Evolutionary conservation across 495 filamentous ascomycete species (phyloP), one percentile per base, ranked within the genome.

Genomic region (Aspergillus affinis): DNA sequence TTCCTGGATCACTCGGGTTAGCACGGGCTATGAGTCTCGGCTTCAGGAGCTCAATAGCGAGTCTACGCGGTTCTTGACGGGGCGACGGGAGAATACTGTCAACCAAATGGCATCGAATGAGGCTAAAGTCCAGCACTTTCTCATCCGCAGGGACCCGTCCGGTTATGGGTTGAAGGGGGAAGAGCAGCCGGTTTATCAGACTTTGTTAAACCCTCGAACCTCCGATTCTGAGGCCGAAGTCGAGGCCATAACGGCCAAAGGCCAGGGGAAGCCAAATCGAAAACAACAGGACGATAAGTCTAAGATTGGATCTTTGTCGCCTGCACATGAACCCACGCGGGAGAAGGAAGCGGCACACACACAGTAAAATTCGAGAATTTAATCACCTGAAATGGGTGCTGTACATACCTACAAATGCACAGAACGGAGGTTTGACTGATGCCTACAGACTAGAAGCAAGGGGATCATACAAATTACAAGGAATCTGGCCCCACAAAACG

Each of bases 91-190:
- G 49, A 76, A 81, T 51, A 75, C 77, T 5, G 70, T 69, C 46
- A 72, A 73, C 3, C 69, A 75, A 30, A 77, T 81, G 59, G 77
- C 73, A 55, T 82, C 78, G 45, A 67, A 68, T 20, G 82, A 90
- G 49, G 85, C 84, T 61, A 81, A 89, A 53, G 82, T 96, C 36
- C 76, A 90, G 61, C 81, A 70, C n/a, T 96, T 96, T 65, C 65
- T 95, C 20, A 79, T 83, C 65, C 82, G 87, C 44, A 81, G 90
- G 59, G 87, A 93, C 61, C 78, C 78, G 18, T 72, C 72, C 2
- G 76, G 80, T 15, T 72, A 68, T 54, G 80, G 79, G 7, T 57
- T 81, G 51, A 79, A 81, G 57, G 72, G 73, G 29, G 69, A 69
- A 15, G 78, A 81, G 53, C 65, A 76, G 26, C 17, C 55, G 12